Evolutionary conservation across 1,139 yeast species (phyloP).

Genomic region (Diutina rugosa): DNA sequence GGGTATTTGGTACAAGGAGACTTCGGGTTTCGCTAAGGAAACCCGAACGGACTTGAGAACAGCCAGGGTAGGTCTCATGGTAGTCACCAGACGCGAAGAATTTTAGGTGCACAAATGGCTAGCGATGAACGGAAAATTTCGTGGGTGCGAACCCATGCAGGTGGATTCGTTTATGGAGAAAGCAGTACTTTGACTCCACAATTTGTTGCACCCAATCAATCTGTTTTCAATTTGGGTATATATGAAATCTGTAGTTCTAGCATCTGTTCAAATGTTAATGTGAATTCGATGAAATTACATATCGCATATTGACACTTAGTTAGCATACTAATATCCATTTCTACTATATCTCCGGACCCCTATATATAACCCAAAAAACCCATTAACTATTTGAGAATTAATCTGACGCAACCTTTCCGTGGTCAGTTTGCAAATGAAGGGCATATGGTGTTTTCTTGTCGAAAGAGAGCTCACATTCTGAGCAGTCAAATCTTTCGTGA

Average conservation of each 20-base stretch:
- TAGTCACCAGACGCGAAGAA: neutral
- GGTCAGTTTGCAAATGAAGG: neutral
- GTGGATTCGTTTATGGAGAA: neutral
- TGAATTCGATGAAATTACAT: too few relatives aligned
- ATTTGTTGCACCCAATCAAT: too few relatives aligned
- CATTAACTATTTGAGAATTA: neutral
- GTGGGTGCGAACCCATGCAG: neutral
- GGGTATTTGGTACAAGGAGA: slow-evolving; percentile 1
- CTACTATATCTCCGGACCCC: neutral
- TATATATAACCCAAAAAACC: neutral
- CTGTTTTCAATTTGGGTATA: too few relatives aligned
- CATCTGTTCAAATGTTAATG: too few relatives aligned
- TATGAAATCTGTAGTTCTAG: too few relatives aligned
- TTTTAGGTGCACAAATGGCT: neutral
- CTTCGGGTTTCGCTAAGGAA: neutral
- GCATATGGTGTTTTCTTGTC: slow-evolving; percentile 22
- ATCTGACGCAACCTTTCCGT: neutral
- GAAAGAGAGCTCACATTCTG: slow-evolving; percentile 37
- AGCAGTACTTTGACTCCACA: too few relatives aligned
- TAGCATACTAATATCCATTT: neutral
- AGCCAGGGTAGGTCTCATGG: neutral
- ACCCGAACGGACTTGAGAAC: slow-evolving; percentile 1
- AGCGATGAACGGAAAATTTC: neutral
- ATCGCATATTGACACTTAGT: neutral
- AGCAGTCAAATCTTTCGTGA: slow-evolving; percentile 41